Conservation (phyloP, 2,329 filamentous ascomycete genomes). For the Sodiomyces alkalinus region DNA sequence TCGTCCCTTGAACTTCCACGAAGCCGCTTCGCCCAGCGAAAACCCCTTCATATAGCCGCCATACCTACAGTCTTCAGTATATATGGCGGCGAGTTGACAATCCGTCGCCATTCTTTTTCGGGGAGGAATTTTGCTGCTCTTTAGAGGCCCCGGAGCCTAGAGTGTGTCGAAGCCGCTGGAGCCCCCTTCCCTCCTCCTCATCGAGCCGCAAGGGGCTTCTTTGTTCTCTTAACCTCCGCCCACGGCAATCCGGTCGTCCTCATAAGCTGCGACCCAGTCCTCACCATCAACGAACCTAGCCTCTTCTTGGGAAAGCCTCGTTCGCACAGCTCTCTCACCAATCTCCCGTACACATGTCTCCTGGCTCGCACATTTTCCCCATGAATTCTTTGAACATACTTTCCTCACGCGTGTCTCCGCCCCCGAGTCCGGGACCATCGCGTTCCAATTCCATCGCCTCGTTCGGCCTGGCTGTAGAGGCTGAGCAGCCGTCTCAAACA, state of each 20-base stretch:
- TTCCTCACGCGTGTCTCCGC: constrained; percentile 62
- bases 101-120: too few species aligned
- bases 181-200: too few species aligned
- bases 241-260: neutral
- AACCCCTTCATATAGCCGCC: too few species aligned
- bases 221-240: neutral
- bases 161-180: too few species aligned
- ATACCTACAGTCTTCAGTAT: too few species aligned
- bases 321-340: neutral
- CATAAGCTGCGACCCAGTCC: neutral
- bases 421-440: constrained; percentile 38
- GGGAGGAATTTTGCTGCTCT: too few species aligned
- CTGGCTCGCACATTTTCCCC: constrained; percentile 39
- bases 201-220: neutral
- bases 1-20: too few species aligned
- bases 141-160: too few species aligned
- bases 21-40: too few species aligned
- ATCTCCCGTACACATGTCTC: constrained; percentile 12
- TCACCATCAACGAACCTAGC: neutral
- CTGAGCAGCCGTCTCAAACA: constrained; percentile 26
- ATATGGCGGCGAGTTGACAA: too few species aligned
- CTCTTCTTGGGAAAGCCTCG: neutral
- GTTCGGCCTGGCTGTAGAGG: constrained; percentile 29
- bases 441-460: constrained; percentile 46
- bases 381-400: constrained; percentile 97